Conservation (phyloP, 2,329 filamentous ascomycete genomes). For the Phaeosphaeriaceae sp. region DNA sequence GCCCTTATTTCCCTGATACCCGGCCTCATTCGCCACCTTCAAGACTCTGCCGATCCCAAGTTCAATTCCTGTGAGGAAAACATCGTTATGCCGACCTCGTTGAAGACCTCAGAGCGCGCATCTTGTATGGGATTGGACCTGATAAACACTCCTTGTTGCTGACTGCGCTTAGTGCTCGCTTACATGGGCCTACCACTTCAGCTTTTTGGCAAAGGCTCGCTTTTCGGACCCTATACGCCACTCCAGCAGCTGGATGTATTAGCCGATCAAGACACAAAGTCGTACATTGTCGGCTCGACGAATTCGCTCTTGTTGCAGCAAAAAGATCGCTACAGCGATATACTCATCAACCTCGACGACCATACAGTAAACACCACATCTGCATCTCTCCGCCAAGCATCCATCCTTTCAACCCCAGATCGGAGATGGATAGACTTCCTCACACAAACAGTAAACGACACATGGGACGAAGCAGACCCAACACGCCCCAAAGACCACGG, state of each 20-base stretch:
- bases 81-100: conserved; percentile 77
- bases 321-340: conserved; percentile 93
- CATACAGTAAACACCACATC: conserved; percentile 84
- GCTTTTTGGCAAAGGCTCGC: conserved; percentile 93
- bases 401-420: conserved; percentile 83
- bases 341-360: conserved; percentile 95
- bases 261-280: conserved; percentile 92
- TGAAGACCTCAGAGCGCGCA: conserved; percentile 88
- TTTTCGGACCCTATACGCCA: conserved; percentile 96
- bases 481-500: conserved; percentile 90
- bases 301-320: conserved; percentile 94
- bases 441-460: conserved; percentile 90
- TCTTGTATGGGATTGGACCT: conserved; percentile 73
- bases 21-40: conserved; percentile 85
- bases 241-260: conserved; percentile 94
- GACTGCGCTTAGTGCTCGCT: conserved; percentile 80
- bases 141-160: too few relatives aligned
- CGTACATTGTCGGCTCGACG: conserved; percentile 95
- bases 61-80: conserved; percentile 82
- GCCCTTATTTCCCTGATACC: conserved; percentile 94
- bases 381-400: conserved; percentile 73
- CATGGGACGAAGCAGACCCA: conserved; percentile 93
- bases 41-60: conserved; percentile 94
- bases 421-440: conserved; percentile 96
- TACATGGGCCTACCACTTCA: conserved; percentile 96